Evolutionary conservation across 2,329 filamentous ascomycete genomes (phyloP).

Genomic region (Volutella citrinella): DNA sequence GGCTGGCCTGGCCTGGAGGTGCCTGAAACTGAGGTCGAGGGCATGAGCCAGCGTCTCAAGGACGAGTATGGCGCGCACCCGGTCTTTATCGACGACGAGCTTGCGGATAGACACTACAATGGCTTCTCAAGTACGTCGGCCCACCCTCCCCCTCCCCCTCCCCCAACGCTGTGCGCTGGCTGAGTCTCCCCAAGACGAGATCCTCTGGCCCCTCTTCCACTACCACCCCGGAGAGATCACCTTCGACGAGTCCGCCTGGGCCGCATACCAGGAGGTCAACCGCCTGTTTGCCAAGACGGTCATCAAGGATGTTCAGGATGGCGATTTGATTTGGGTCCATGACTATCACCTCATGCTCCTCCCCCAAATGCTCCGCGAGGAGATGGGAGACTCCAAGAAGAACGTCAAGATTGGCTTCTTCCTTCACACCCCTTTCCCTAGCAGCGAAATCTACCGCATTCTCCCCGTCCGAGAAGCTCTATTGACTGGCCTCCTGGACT

Average conservation of each 20-base stretch:
- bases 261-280: slow-evolving; percentile 90
- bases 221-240: slow-evolving; percentile 98
- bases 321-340: slow-evolving; percentile 96
- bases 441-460: slow-evolving; percentile 94
- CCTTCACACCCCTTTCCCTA: slow-evolving; percentile 94
- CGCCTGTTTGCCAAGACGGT: slow-evolving; percentile 87
- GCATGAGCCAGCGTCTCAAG: slow-evolving; percentile 74
- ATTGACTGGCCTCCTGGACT: slow-evolving; percentile 82
- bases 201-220: slow-evolving; percentile 97
- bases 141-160: too few relatives aligned
- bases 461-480: slow-evolving; percentile 88
- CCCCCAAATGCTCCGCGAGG: slow-evolving; percentile 90
- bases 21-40: slow-evolving; percentile 74
- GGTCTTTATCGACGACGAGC: slow-evolving; percentile 88
- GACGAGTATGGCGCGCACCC: slow-evolving; percentile 87
- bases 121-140: slow-evolving; percentile 81
- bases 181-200: slow-evolving; percentile 64
- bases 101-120: slow-evolving; percentile 95
- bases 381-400: slow-evolving; percentile 75
- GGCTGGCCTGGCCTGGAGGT: slow-evolving; percentile 95
- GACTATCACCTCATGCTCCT: slow-evolving; percentile 98
- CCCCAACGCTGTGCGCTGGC: slow-evolving; percentile 10
- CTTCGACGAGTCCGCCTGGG: slow-evolving; percentile 93
- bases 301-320: slow-evolving; percentile 82
- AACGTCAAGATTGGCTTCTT: slow-evolving; percentile 99